These are phyloP conservation scores for Podospora pseudocomata DNA, from an alignment of 495 filamentous ascomycete genomes.

Conservation along the genomic window DNA sequence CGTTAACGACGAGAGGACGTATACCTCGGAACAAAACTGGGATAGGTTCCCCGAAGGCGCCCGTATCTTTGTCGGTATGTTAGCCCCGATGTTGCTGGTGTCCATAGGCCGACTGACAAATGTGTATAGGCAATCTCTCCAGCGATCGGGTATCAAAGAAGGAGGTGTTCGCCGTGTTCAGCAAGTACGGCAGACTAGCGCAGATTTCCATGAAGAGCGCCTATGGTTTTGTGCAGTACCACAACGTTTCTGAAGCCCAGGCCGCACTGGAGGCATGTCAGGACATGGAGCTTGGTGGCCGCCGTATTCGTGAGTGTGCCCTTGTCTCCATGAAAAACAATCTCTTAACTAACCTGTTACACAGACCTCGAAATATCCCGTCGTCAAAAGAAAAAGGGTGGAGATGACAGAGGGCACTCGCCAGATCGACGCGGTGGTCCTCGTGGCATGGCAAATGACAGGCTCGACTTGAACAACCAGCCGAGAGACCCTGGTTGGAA, in stretches of 20 bases:
- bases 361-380: constrained; percentile 93
- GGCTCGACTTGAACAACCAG: constrained; percentile 23
- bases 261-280: constrained; percentile 73
- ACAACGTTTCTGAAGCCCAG: constrained; percentile 68
- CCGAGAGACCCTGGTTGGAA: constrained; percentile 24
- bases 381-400: constrained; percentile 69
- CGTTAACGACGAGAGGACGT: constrained; percentile 64
- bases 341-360: background rate
- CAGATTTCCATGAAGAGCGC: constrained; percentile 97
- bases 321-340: too few species aligned
- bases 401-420: constrained; percentile 42
- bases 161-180: constrained; percentile 87
- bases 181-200: constrained; percentile 78
- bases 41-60: constrained; percentile 85
- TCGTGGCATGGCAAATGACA: constrained; percentile 41
- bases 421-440: constrained; percentile 26
- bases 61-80: constrained; percentile 86
- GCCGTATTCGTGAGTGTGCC: constrained; percentile 79
- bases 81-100: constrained; percentile 4
- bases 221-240: constrained; percentile 95
- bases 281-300: constrained; percentile 70
- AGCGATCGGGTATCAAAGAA: constrained; percentile 90
- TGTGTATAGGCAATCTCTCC: constrained; percentile 76
- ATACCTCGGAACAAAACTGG: constrained; percentile 57
- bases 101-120: background rate